Base-by-base conservation (phyloP, 2,329 filamentous ascomycete genomes). In the Clonostachys byssicola region DNA sequence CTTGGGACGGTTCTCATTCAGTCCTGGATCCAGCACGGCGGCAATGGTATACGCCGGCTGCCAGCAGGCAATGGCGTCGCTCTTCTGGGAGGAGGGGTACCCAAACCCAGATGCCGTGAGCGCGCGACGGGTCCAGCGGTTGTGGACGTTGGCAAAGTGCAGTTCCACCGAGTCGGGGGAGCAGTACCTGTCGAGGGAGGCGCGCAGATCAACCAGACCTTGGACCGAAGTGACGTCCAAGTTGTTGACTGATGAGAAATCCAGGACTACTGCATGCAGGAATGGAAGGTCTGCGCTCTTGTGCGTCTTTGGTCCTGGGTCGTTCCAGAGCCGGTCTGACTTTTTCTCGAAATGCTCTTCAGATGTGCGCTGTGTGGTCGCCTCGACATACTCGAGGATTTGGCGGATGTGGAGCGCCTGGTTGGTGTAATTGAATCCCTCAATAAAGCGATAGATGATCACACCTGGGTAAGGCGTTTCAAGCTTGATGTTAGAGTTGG, bases 181-280 rank as follows among this genome's bases (percentile, higher is more conserved):
- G 1, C 78, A 72, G 54, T 81, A 75, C 13, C 70, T 67, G 57
- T 81, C 75, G 3, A 84, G 65, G 18, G 74, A 70, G 51, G 74
- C 75, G 39, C 78, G 71, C 12, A 80, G 61, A 54, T 83, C 78
- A 42, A 81, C 67, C 12, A 85, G 63, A 1, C 75, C 75, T 54
- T 84, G 79, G 0, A 82, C 61, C 3, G 76, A 75, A 0, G 80
- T 83, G 9, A 80, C 71, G 50, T 85, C 81, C 30, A 83, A 64
- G 47, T 72, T 70, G 55, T 80, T 78, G 42, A 83, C 75, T 2
- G 77, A 69, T 0, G 75, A 74, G 55, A 78, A 81, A 61, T 84
- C 81, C 3, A 83, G 65, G 10, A 84, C 68, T 9, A 85, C 53
- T 6, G 80, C 78, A 6, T 71, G 71, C 14, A 83, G 66, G 12